These are phyloP conservation scores for Colletotrichum cereale DNA, from an alignment of 2,329 filamentous ascomycete genomes.

Conservation along the genomic window DNA sequence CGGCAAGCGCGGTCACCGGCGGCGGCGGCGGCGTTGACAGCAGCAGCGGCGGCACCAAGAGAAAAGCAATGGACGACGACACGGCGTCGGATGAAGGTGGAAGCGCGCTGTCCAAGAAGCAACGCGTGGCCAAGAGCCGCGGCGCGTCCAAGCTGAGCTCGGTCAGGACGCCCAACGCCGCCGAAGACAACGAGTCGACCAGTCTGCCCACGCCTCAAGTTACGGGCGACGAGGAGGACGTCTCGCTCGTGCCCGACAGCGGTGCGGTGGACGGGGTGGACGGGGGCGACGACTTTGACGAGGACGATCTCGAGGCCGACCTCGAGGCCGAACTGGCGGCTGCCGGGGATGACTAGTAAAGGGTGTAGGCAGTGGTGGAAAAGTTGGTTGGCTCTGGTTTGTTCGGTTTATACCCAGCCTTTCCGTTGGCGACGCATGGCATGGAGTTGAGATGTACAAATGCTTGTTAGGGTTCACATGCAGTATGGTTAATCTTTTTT, in stretches of 20 bases:
- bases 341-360: conserved; percentile 49
- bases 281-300: conserved; percentile 59
- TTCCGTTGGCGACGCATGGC: conserved; percentile 40
- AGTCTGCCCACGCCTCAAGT: conserved; percentile 57
- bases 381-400: conserved; percentile 39
- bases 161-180: conserved; percentile 57
- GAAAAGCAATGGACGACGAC: conserved; percentile 44
- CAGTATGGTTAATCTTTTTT: not conserved
- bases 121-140: conserved; percentile 59
- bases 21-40: conserved; percentile 13
- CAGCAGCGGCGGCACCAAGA: conserved; percentile 34
- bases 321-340: conserved; percentile 74
- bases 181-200: conserved; percentile 50
- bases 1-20: conserved; percentile 7
- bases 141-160: conserved; percentile 62
- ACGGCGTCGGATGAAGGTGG: conserved; percentile 44
- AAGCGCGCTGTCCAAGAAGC: conserved; percentile 62
- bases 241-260: conserved; percentile 40
- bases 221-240: conserved; percentile 58
- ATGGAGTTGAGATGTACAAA: conserved; percentile 41
- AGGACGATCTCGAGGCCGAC: conserved; percentile 69
- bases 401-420: conserved; percentile 41
- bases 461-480: conserved; percentile 30
- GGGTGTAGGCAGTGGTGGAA: conserved; percentile 11
- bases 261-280: conserved; percentile 45